A percentile compares a stretch with the other conserved stretches of the same genome.
Conservation (phyloP, 2,329 filamentous ascomycete genomes). For the Ophiostoma angusticollis region DNA sequence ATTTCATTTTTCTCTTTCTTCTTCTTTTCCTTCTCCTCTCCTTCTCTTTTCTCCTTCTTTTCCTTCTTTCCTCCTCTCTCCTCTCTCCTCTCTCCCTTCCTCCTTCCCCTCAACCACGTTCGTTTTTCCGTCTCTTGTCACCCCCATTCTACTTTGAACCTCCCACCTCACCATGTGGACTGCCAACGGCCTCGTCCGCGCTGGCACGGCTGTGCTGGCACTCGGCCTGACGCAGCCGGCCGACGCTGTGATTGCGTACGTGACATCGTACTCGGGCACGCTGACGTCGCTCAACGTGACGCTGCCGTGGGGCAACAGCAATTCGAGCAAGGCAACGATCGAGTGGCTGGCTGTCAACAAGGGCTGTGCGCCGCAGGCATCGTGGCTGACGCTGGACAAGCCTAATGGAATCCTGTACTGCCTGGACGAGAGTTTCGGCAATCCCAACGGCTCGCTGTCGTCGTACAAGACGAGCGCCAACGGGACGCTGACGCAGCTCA, state of each 20-base stretch:
- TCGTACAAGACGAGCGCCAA: conserved; percentile 25
- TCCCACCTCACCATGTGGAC: no score
- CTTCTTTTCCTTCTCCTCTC: not conserved
- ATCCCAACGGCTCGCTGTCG: conserved; percentile 35
- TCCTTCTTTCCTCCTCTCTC: not conserved
- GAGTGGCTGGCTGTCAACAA: conserved; percentile 28
- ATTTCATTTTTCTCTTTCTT: no score
- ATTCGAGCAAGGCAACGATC: conserved; percentile 21
- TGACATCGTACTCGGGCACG: conserved; percentile 34
- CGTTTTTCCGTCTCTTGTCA: not conserved
- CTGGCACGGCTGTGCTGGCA: conserved; percentile 13
- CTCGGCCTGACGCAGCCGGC: conserved; percentile 18
- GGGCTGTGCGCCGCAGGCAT: conserved; percentile 40
- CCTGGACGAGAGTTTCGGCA: conserved; percentile 41
- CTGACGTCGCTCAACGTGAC: conserved; percentile 35
- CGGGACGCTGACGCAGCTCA: conserved; percentile 27
- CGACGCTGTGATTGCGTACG: conserved; percentile 31
- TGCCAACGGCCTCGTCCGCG: no score
- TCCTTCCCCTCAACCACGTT: not conserved
- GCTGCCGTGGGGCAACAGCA: conserved; percentile 15
- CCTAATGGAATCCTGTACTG: conserved; percentile 41
- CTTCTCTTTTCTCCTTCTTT: not conserved
- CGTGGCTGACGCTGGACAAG: conserved; percentile 47
- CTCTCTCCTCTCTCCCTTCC: not conserved
- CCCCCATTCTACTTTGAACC: no score